Conservation (phyloP, 305 asterid species). For the Salvia sclarea region DNA sequence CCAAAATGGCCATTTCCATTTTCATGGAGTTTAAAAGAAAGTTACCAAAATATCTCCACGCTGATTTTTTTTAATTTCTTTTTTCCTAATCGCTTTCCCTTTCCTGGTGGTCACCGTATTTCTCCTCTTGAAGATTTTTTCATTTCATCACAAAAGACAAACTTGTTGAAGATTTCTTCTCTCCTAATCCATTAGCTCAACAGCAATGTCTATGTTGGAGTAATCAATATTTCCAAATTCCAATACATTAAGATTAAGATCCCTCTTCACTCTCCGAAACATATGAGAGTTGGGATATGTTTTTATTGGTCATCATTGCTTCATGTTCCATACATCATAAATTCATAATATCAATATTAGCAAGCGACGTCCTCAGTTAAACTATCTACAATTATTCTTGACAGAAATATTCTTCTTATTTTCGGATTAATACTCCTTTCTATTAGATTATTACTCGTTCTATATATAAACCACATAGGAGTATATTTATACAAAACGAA, state of each 20-base stretch:
- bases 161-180: neutral
- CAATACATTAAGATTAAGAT: neutral
- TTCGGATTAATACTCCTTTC: too few relatives aligned
- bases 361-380: too few relatives aligned
- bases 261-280: neutral
- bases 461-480: too few relatives aligned
- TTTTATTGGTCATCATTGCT: too few relatives aligned
- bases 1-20: neutral
- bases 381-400: too few relatives aligned
- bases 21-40: neutral
- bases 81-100: neutral
- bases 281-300: too few relatives aligned
- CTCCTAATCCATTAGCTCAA: too few relatives aligned
- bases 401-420: too few relatives aligned
- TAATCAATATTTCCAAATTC: neutral
- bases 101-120: neutral
- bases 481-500: too few relatives aligned
- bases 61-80: slow-evolving; percentile 13
- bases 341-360: too few relatives aligned
- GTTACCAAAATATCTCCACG: neutral
- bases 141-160: neutral
- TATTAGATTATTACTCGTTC: too few relatives aligned
- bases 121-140: neutral
- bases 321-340: too few relatives aligned
- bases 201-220: neutral